Percentiles rank a stretch among this genome's conserved stretches.
phyloP scores from a whole-genome alignment of 2,329 filamentous ascomycete genomes.

The Microcyclospora pomicola region DNA sequence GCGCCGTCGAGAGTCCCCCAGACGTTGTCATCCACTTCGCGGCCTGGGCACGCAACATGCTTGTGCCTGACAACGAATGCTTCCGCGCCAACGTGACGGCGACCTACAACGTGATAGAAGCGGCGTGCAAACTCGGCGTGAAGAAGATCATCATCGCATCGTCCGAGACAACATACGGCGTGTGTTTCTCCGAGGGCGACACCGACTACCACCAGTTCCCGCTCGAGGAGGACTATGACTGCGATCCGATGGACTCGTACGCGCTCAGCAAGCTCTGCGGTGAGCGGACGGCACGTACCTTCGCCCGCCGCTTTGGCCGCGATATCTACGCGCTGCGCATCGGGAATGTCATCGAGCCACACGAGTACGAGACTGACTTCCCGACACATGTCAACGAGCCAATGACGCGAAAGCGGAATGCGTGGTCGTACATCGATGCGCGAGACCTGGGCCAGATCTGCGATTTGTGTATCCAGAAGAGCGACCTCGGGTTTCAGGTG shows the following conservation, averaged over 20 bases:
- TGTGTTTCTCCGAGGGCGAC: constrained; percentile 47
- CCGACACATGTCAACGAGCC: constrained; percentile 38
- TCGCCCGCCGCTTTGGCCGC: constrained; percentile 40
- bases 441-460: constrained; percentile 50
- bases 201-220: constrained; percentile 44
- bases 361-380: constrained; percentile 45
- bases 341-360: constrained; percentile 47
- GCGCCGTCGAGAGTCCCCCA: constrained; percentile 31
- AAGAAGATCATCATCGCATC: constrained; percentile 49
- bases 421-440: constrained; percentile 51
- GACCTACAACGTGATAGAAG: constrained; percentile 51
- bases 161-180: constrained; percentile 47
- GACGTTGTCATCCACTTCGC: constrained; percentile 51
- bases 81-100: constrained; percentile 42
- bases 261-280: constrained; percentile 47
- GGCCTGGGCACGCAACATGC: constrained; percentile 45
- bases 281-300: constrained; percentile 43
- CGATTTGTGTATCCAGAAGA: constrained; percentile 38
- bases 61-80: constrained; percentile 47
- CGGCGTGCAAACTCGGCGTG: constrained; percentile 47
- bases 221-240: constrained; percentile 44
- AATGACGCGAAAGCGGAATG: constrained; percentile 40
- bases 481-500: constrained; percentile 46
- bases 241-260: constrained; percentile 49
- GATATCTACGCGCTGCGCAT: constrained; percentile 50